phyloP scores from a whole-genome alignment of 2,329 filamentous ascomycete genomes.

The Colletotrichum gloeosporioides region DNA sequence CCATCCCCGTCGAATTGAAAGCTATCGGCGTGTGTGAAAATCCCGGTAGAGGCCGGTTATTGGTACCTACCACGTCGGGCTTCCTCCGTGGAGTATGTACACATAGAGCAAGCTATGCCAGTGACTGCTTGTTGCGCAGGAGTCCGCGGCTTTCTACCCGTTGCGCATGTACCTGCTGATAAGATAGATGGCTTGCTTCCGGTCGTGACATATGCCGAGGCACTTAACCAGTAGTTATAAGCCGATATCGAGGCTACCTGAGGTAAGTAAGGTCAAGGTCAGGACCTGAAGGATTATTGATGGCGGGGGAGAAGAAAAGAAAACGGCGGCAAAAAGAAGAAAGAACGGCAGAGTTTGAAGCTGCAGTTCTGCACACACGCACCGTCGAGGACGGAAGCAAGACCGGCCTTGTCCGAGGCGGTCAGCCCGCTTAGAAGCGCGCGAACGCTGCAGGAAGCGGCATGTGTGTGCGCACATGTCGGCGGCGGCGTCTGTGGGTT shows the following conservation, averaged over 20 bases:
- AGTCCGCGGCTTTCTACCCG: background rate
- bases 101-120: background rate
- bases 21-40: background rate
- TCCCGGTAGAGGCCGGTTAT: background rate
- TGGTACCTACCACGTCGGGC: background rate
- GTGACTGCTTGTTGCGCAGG: background rate
- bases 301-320: background rate
- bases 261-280: background rate
- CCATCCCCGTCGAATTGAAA: background rate
- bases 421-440: background rate
- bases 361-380: background rate
- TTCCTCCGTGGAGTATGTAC: background rate
- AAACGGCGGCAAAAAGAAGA: background rate
- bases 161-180: background rate
- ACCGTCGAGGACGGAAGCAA: background rate
- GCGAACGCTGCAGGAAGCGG: background rate
- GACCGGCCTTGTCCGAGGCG: background rate
- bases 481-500: background rate
- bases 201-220: background rate
- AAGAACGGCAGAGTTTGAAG: background rate
- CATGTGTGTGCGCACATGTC: background rate
- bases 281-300: background rate
- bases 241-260: background rate
- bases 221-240: background rate
- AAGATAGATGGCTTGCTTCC: background rate